Evolutionary conservation across 495 filamentous ascomycete genomes (phyloP).

Genomic region (Parmelia sp.): DNA sequence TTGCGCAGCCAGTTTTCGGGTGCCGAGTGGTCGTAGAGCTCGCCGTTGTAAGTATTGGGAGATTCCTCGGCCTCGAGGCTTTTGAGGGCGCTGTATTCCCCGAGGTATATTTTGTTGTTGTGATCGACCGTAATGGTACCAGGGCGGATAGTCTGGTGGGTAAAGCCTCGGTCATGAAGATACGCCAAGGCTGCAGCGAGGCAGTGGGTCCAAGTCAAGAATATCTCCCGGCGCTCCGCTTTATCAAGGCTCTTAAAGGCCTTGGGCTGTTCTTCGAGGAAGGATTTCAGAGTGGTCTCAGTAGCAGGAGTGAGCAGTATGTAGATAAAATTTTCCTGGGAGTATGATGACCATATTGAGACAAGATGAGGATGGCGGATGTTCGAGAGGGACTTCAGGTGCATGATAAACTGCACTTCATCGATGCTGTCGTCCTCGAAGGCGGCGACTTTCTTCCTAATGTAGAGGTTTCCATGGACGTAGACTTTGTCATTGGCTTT

Average conservation of each 20-base stretch:
- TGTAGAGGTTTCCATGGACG: slow-evolving; percentile 54
- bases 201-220: slow-evolving; percentile 86
- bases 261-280: slow-evolving; percentile 62
- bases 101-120: slow-evolving; percentile 64
- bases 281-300: slow-evolving; percentile 70
- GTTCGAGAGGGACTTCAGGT: slow-evolving; percentile 63
- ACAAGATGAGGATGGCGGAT: slow-evolving; percentile 73
- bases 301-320: slow-evolving; percentile 67
- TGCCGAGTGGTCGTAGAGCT: slow-evolving; percentile 81
- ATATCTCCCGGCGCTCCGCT: slow-evolving; percentile 55
- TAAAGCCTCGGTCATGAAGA: slow-evolving; percentile 64
- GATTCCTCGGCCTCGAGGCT: slow-evolving; percentile 58
- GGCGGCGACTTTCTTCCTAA: slow-evolving; percentile 66
- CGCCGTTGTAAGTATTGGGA: slow-evolving; percentile 31
- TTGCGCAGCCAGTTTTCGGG: slow-evolving; percentile 66
- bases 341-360: slow-evolving; percentile 77
- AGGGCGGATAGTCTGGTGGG: slow-evolving; percentile 76
- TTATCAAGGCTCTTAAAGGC: slow-evolving; percentile 67
- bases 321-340: slow-evolving; percentile 63
- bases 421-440: slow-evolving; percentile 40
- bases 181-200: slow-evolving; percentile 69
- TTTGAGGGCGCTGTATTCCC: slow-evolving; percentile 63
- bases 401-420: slow-evolving; percentile 48
- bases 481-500: slow-evolving; percentile 62
- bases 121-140: slow-evolving; percentile 72